These are phyloP conservation scores for Austroboletus novae-zelandiae DNA, from an alignment of 1,284 basidiomycete species.

Conservation along the genomic window DNA sequence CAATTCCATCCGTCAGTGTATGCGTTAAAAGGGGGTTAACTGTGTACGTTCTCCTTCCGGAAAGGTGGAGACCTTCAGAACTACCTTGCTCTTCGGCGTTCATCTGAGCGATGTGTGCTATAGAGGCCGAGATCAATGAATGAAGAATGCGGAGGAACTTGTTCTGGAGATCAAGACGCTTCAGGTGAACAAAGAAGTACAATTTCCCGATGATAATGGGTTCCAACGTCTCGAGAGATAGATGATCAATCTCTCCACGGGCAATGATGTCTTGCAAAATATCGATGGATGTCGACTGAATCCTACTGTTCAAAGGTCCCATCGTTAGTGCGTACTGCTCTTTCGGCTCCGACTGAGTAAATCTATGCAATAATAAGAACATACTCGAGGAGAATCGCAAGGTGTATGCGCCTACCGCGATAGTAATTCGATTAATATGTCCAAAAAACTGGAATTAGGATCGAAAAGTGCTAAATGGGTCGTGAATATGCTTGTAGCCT, in stretches of 20 bases:
- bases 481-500: slow-evolving; percentile 13
- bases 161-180: slow-evolving; percentile 82
- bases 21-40: slow-evolving; percentile 73
- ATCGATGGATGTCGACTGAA: slow-evolving; percentile 78
- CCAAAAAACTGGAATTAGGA: slow-evolving; percentile 68
- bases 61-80: slow-evolving; percentile 25
- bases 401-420: slow-evolving; percentile 50
- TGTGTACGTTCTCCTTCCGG: slow-evolving; percentile 37
- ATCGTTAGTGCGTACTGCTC: slow-evolving; percentile 47
- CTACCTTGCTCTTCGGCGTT: slow-evolving; percentile 30
- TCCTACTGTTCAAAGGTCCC: slow-evolving; percentile 56
- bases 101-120: slow-evolving; percentile 23
- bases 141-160: slow-evolving; percentile 92
- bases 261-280: slow-evolving; percentile 80
- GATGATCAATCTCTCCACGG: slow-evolving; percentile 69
- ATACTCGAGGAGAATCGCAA: background rate
- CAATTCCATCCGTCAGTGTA: slow-evolving; percentile 80
- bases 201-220: slow-evolving; percentile 73
- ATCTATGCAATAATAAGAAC: slow-evolving; percentile 41
- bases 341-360: slow-evolving; percentile 73
- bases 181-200: slow-evolving; percentile 67
- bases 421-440: slow-evolving; percentile 67
- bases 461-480: slow-evolving; percentile 48
- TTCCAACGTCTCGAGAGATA: slow-evolving; percentile 65
- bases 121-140: slow-evolving; percentile 70